Evolutionary conservation across 768 basidiomycete genomes (phyloP).

Genomic region (Mycena sanguinolenta): DNA sequence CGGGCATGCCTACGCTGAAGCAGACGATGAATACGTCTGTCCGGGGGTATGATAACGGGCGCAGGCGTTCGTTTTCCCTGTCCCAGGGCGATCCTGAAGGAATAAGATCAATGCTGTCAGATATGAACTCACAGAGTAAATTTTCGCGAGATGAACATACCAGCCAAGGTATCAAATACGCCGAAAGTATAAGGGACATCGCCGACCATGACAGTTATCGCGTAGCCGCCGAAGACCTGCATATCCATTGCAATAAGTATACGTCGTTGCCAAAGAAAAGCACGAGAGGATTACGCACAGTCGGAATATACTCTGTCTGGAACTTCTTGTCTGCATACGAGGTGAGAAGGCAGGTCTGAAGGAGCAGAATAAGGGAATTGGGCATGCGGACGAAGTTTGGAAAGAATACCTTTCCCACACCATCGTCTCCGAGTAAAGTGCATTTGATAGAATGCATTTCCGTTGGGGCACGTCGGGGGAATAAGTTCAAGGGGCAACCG

Average conservation of each 20-base stretch:
- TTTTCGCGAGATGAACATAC: slow-evolving; percentile 57
- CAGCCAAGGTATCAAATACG: slow-evolving; percentile 98
- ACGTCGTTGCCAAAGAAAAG: too few relatives aligned
- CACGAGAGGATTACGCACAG: slow-evolving; percentile 68
- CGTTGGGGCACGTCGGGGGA: too few relatives aligned
- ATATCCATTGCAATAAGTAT: slow-evolving; percentile 36
- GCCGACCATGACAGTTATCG: slow-evolving; percentile 99
- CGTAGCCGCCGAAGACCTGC: slow-evolving; percentile 96
- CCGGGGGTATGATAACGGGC: slow-evolving; percentile 92
- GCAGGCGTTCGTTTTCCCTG: slow-evolving; percentile 99
- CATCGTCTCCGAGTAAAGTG: slow-evolving; percentile 98
- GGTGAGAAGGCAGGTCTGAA: slow-evolving; percentile 93
- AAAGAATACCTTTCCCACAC: slow-evolving; percentile 88
- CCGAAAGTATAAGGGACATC: slow-evolving; percentile 71
- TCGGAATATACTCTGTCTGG: slow-evolving; percentile 98
- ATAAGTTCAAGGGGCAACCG: too few relatives aligned
- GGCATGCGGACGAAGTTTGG: background rate
- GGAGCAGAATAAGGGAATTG: slow-evolving; percentile 13
- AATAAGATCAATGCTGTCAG: too few relatives aligned
- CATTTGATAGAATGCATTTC: slow-evolving; percentile 71
- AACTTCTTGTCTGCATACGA: slow-evolving; percentile 99
- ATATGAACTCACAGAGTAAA: background rate
- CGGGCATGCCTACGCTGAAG: slow-evolving; percentile 98
- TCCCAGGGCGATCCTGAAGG: slow-evolving; percentile 71
- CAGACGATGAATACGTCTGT: slow-evolving; percentile 98